Conservation (phyloP, 1,284 basidiomycete species). For the Papiliotrema flavescens region DNA sequence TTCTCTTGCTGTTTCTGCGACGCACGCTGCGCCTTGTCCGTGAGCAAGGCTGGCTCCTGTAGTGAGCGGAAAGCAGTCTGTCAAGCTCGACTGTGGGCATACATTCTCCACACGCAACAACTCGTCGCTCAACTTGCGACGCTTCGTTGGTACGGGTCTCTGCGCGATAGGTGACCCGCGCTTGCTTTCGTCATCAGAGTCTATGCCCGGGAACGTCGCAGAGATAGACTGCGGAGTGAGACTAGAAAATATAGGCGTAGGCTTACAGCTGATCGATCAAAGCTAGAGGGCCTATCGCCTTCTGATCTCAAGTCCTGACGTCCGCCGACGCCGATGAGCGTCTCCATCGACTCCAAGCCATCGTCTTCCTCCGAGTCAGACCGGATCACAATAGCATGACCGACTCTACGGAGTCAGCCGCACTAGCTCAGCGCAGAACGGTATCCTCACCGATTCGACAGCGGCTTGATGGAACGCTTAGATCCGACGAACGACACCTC, state of each 20-base stretch:
- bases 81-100: background rate
- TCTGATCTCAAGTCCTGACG: background rate
- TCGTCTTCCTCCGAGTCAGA: constrained; percentile 9
- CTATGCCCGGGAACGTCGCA: background rate
- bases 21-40: constrained; percentile 20
- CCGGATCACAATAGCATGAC: constrained; percentile 1
- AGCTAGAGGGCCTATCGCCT: background rate
- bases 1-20: constrained; percentile 30
- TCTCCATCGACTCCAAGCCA: too few species aligned
- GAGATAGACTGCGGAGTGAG: background rate
- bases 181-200: background rate
- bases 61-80: background rate
- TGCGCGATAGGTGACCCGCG: background rate
- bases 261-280: background rate
- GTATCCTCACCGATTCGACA: background rate
- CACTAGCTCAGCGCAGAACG: background rate
- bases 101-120: too few species aligned
- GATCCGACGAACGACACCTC: background rate
- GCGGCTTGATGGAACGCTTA: background rate
- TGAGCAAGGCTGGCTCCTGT: constrained; percentile 3
- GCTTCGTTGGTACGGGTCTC: background rate
- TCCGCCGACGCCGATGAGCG: background rate
- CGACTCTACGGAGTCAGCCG: background rate
- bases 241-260: background rate
- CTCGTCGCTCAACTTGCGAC: background rate